Conservation (phyloP, 2,329 filamentous ascomycete species). For the Hypoxylon sp. region DNA sequence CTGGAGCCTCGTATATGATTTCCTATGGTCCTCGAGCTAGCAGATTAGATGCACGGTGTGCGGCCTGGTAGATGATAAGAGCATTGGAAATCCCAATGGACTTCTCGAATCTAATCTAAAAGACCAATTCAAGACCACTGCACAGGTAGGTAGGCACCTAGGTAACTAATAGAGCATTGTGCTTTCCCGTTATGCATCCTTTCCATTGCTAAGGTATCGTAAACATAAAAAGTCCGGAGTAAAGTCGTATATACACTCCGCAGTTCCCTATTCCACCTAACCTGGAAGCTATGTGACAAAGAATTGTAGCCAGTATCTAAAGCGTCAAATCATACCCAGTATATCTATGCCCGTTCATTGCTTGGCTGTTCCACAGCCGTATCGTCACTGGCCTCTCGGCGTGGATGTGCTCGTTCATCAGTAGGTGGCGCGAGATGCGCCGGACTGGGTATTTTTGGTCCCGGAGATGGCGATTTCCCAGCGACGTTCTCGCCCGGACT, state of each 20-base stretch:
- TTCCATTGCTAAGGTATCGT: conserved; percentile 30
- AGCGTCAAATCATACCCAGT: conserved; percentile 6
- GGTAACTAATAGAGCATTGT: no score
- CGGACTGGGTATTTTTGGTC: conserved; percentile 19
- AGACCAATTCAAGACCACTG: no score
- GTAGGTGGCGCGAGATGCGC: conserved; percentile 25
- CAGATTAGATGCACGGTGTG: neutral
- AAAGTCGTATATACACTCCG: conserved; percentile 6
- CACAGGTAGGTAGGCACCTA: no score
- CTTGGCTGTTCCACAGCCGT: conserved; percentile 22
- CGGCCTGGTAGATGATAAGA: neutral
- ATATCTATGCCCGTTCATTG: conserved; percentile 11
- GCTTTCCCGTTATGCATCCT: conserved; percentile 9
- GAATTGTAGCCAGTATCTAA: neutral
- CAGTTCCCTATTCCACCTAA: neutral
- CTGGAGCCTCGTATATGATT: neutral
- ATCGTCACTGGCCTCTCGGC: conserved; percentile 29
- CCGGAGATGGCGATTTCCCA: conserved; percentile 34
- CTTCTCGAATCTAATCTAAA: neutral
- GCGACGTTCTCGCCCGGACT: conserved; percentile 32
- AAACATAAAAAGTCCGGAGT: conserved; percentile 10
- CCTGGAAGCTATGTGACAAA: neutral
- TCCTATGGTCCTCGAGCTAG: neutral
- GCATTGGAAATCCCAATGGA: neutral
- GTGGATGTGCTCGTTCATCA: conserved; percentile 21